Base-by-base conservation (phyloP, 2,329 filamentous ascomycete species). In the Cercospora berteroae region DNA sequence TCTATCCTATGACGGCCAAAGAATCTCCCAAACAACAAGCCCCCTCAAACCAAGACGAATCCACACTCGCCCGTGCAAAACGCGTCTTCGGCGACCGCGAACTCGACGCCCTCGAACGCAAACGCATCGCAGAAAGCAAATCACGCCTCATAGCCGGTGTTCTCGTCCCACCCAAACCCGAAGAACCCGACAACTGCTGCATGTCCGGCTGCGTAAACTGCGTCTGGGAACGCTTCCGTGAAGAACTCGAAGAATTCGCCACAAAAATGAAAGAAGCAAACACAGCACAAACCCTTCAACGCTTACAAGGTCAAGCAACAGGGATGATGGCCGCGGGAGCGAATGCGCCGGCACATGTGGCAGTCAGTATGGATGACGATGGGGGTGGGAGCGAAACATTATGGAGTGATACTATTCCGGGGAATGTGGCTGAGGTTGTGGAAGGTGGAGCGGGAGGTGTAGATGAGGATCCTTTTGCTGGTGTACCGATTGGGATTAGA, bases 171-270 rank as follows among this genome's bases (percentile, higher is more conserved):
- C 94, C 93, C 0, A 87, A 87, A 58, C 95, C 95, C 1, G 85
- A 88, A 58, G 94, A 99, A 80, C 95, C 95, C 3, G 95, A 98
- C 75, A 97, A 99, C 77, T 99, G 95, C 85, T 99, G 95, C 81
- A 99, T 99, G 95, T 95, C 92, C 76, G 95, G 95, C 3, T 99
- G 95, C 78, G 94, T 97, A 59, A 94, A 98, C 79, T 99, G 95
- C 79, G 95, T 98, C 2, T 98, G 94, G 94, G 94, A 97, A 74
- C 84, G 88, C 63, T 98, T 89, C 79, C 86, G 94, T 8, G 94
- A 99, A 72, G 95, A 98, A 62, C 85, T 98, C 80, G 94, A 98
- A 79, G 91, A 92, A 66, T 98, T 93, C 92, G 90, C 89, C 4
- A 81, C 83, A 13, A 86, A 88, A 67, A 87, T 85, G 39, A 81